Conservation (phyloP, 2,329 filamentous ascomycete species). For the Colletotrichum agaves region DNA sequence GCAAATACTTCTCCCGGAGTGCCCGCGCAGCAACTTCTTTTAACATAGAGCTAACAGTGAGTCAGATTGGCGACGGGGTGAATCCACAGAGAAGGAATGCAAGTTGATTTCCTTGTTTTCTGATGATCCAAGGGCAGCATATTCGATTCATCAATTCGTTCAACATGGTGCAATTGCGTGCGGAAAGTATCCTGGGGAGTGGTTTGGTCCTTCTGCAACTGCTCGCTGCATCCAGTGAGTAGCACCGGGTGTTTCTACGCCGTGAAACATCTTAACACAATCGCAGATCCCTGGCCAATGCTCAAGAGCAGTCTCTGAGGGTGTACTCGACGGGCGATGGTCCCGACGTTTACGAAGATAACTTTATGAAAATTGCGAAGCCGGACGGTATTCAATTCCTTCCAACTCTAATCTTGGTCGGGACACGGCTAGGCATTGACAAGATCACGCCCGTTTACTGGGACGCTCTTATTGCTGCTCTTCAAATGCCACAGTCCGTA, state of each 20-base stretch:
- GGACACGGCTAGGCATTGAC: slow-evolving; percentile 90
- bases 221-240: slow-evolving; percentile 91
- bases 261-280: slow-evolving; percentile 13
- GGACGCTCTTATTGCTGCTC: slow-evolving; percentile 85
- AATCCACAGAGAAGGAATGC: slow-evolving; percentile 69
- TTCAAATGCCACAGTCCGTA: slow-evolving; percentile 92
- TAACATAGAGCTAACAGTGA: too few species aligned
- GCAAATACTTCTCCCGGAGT: too few species aligned
- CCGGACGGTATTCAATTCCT: slow-evolving; percentile 74
- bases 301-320: slow-evolving; percentile 69
- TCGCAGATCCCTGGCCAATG: slow-evolving; percentile 77
- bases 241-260: neutral
- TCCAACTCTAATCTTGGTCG: slow-evolving; percentile 89
- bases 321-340: slow-evolving; percentile 93
- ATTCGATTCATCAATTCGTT: slow-evolving; percentile 96
- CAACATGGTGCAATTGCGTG: slow-evolving; percentile 86
- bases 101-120: slow-evolving; percentile 84
- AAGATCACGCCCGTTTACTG: slow-evolving; percentile 95
- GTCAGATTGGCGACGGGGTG: slow-evolving; percentile 78
- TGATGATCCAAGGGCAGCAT: slow-evolving; percentile 85
- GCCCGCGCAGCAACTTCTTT: too few species aligned
- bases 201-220: slow-evolving; percentile 98
- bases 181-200: slow-evolving; percentile 95
- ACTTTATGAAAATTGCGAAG: slow-evolving; percentile 81
- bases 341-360: slow-evolving; percentile 92